A percentile compares a stretch with the other conserved stretches of the same genome.
Evolutionary conservation across 805 yeast genomes (phyloP).

Genomic region (Wickerhamiella lipophila): DNA sequence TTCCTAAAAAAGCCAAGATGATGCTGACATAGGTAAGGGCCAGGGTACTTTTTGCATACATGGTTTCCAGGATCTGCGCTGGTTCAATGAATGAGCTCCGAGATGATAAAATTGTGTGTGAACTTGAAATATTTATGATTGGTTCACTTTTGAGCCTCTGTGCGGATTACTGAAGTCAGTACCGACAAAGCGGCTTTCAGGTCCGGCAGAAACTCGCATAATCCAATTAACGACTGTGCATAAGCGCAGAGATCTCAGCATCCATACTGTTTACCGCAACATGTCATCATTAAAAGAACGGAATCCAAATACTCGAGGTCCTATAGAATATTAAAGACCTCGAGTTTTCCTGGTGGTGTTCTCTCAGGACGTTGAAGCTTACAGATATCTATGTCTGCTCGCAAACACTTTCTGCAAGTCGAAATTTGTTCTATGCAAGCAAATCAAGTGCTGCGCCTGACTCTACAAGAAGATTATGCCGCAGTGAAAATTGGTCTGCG

Average conservation of each 20-base stretch:
- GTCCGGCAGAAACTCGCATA: not conserved
- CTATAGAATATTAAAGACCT: no score
- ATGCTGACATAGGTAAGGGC: slow-evolving; percentile 3
- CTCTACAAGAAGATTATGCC: not conserved
- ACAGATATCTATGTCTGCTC: not conserved
- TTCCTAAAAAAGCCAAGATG: not conserved
- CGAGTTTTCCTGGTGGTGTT: no score
- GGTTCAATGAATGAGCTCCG: no score
- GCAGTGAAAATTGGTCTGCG: not conserved
- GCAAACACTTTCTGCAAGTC: not conserved
- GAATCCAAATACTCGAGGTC: no score
- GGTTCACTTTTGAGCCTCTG: no score
- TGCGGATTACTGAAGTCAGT: not conserved
- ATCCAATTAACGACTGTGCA: slow-evolving; percentile 2
- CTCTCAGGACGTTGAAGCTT: no score
- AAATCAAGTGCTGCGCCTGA: not conserved
- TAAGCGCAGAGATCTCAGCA: not conserved
- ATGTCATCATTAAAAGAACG: no score
- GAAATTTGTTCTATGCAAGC: not conserved
- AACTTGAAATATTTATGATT: no score
- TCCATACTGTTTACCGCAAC: not conserved
- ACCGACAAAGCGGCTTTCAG: not conserved
- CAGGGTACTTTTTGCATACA: not conserved
- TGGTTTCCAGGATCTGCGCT: no score
- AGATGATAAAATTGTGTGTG: no score